Conservation (phyloP, 1,284 basidiomycete species). For the Ceratobasidium sp. region DNA sequence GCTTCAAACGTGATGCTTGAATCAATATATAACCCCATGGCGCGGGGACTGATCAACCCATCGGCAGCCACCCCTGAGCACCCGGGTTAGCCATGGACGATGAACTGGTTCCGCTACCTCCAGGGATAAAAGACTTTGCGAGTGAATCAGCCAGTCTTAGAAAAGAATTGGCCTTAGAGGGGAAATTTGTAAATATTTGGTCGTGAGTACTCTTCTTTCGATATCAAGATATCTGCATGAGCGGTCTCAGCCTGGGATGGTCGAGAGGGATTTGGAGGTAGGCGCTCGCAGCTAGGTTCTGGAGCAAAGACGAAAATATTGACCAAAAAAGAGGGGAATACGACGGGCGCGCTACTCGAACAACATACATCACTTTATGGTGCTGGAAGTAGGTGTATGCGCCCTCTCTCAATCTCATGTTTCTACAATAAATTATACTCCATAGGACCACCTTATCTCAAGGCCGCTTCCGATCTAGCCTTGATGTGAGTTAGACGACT, state of each 20-base stretch:
- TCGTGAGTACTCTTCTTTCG: neutral
- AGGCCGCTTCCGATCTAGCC: constrained; percentile 9
- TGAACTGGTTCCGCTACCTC: neutral
- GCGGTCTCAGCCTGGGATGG: constrained; percentile 22
- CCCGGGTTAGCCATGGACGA: constrained; percentile 2
- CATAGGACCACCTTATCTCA: constrained; percentile 14
- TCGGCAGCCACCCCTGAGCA: constrained; percentile 14
- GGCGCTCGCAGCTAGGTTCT: neutral
- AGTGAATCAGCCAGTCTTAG: neutral
- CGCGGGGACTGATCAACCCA: constrained; percentile 3
- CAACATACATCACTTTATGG: constrained; percentile 26
- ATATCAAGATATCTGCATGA: neutral
- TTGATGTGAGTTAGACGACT: constrained; percentile 1
- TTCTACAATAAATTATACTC: neutral
- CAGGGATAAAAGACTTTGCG: constrained; percentile 10
- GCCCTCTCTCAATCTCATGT: too few species aligned
- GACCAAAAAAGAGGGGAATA: constrained; percentile 6
- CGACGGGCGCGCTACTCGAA: neutral
- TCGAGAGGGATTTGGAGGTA: constrained; percentile 38
- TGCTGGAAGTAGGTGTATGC: constrained; percentile 30
- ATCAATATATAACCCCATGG: constrained; percentile 15
- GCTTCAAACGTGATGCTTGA: constrained; percentile 1
- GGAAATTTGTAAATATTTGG: neutral
- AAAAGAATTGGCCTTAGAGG: neutral
- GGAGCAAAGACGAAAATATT: too few species aligned